Evolutionary conservation across 768 basidiomycete genomes (phyloP), one percentile per base, ranked within the genome.

Genomic region (Floccularia luteovirens): DNA sequence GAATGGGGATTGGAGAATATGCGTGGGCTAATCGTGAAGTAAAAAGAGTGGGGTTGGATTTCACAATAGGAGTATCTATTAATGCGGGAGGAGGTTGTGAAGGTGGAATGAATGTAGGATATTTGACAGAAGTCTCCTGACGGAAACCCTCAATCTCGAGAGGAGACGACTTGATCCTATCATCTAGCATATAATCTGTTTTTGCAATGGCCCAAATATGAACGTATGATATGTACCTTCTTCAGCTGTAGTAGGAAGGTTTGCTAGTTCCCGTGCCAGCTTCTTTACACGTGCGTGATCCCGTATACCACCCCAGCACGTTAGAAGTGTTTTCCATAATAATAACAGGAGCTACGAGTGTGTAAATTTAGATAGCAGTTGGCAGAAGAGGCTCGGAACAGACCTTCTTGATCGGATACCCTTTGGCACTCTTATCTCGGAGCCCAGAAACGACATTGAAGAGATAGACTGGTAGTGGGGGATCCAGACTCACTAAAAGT

Each of bases 321-420:
- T 80, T 33, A 99, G 66, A 28, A 98, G 62, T 0, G 89, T 79
- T 57, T 98, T 99, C 96, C 96, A 99, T 6, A 96, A 67, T 0
- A 99, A 75, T 12, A 98, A 75, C 10, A 99, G 74, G 2, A 97
- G 77, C 93, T 96, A 49, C 3, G 27, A 8, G 16, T 10, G 35
- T 36, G n/a, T 4, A 36, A 34, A 14, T 16, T 33, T 39, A 14
- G 38, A 28, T 13, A 31, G 23, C 17, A 12, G 17, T 24, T 10
- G 16, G 12, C 10, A 21, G 7, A 19, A 39, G 24, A 12, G 19
- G 14, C 8, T 10, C 28, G 19, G 14, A 10, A 20, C 57, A 16
- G 38, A 88, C 92, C 76, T 97, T 97, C 66, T 98, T 99, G 51
- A 96, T 87, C 0, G 96, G 96, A 61, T 96, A 99, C 4, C 90